phyloP scores from a whole-genome alignment of 345 rosid species.

The Psidium friedrichsthalianum region DNA sequence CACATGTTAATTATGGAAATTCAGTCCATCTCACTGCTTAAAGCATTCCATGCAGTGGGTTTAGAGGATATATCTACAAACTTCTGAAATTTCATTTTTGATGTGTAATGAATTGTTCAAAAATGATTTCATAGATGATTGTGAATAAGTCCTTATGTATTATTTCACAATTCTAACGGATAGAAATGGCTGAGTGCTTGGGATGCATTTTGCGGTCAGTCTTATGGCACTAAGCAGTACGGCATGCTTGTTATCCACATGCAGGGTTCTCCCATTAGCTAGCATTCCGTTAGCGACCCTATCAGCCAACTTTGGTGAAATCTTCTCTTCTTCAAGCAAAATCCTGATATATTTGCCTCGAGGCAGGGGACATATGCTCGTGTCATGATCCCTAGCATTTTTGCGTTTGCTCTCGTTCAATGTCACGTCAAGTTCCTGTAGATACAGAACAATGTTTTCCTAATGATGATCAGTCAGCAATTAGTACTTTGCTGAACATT shows the following conservation, averaged over 20 bases:
- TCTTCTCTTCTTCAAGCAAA: too few relatives aligned
- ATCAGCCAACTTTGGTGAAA: too few relatives aligned
- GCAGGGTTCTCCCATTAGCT: slow-evolving; percentile 8
- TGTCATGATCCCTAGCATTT: too few relatives aligned
- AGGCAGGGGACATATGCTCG: too few relatives aligned
- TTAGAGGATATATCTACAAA: background rate
- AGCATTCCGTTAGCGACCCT: slow-evolving; percentile 4
- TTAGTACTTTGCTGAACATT: slow-evolving; percentile 13
- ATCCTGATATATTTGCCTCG: too few relatives aligned
- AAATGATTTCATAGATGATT: background rate
- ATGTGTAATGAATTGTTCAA: too few relatives aligned
- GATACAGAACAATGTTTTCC: slow-evolving; percentile 32
- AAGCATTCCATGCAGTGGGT: background rate
- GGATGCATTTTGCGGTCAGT: too few relatives aligned
- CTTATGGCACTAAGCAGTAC: background rate
- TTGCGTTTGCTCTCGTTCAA: background rate
- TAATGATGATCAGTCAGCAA: slow-evolving; percentile 29
- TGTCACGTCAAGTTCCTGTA: slow-evolving; percentile 22
- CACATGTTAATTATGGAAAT: background rate
- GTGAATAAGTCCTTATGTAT: background rate
- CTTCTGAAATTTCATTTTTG: background rate
- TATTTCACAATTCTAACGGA: background rate
- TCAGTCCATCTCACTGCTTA: background rate
- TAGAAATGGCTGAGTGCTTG: slow-evolving; percentile 2
- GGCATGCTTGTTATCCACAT: slow-evolving; percentile 10